A percentile compares a stretch with the other conserved stretches of the same genome.
Conservation (phyloP, 1,139 yeast species). For the Blastobotrys aristatus region DNA sequence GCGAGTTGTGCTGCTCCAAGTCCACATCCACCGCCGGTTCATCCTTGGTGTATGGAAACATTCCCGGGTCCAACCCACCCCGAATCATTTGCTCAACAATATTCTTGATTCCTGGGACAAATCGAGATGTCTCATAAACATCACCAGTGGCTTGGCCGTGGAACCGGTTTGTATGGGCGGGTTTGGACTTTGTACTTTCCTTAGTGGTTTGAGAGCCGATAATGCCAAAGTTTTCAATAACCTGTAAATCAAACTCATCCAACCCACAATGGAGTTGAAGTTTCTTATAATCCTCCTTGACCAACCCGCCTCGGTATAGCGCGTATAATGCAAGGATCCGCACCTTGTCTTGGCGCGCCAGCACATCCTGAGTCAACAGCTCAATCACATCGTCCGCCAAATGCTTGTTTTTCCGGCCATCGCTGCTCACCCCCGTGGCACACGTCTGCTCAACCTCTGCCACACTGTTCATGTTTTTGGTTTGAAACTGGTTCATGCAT, state of each 20-base stretch:
- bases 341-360: slow-evolving; percentile 59
- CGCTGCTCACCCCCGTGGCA: slow-evolving; percentile 67
- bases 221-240: slow-evolving; percentile 59
- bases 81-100: slow-evolving; percentile 48
- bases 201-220: slow-evolving; percentile 69
- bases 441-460: slow-evolving; percentile 53
- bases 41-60: slow-evolving; percentile 74
- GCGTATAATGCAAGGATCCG: slow-evolving; percentile 76
- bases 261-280: slow-evolving; percentile 67
- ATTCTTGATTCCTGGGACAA: slow-evolving; percentile 63
- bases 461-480: slow-evolving; percentile 29
- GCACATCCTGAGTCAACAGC: slow-evolving; percentile 44
- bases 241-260: slow-evolving; percentile 50
- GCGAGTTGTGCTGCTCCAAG: slow-evolving; percentile 39
- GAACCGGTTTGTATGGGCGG: slow-evolving; percentile 21
- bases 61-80: slow-evolving; percentile 48
- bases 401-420: slow-evolving; percentile 60
- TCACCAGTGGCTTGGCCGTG: slow-evolving; percentile 48
- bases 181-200: slow-evolving; percentile 30
- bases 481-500: slow-evolving; percentile 36
- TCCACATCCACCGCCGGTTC: slow-evolving; percentile 59
- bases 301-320: slow-evolving; percentile 77
- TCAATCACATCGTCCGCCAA: slow-evolving; percentile 64
- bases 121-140: slow-evolving; percentile 71
- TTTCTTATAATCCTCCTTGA: slow-evolving; percentile 68